Conservation (phyloP, 495 filamentous ascomycete genomes). For the Penicillium flavigenum region DNA sequence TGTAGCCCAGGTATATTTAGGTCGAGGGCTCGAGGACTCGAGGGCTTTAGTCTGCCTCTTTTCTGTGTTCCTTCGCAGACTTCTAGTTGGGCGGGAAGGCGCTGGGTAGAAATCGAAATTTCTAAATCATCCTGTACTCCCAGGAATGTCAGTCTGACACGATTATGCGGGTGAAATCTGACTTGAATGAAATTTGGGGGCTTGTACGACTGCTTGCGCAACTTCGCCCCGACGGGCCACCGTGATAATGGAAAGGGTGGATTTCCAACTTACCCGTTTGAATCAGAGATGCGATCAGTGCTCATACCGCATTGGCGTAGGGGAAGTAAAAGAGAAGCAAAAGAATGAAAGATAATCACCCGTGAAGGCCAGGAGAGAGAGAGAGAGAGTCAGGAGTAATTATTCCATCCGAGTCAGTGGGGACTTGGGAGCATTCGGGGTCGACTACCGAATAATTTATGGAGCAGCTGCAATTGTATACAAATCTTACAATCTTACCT, state of each 20-base stretch:
- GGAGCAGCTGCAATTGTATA: constrained; percentile 9
- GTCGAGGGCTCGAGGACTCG: constrained; percentile 4
- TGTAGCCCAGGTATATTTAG: constrained; percentile 14
- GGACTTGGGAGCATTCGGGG: constrained; percentile 20
- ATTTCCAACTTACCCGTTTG: constrained; percentile 24
- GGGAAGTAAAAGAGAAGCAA: constrained; percentile 1
- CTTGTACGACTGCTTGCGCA: constrained; percentile 15
- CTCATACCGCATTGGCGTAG: constrained; percentile 8
- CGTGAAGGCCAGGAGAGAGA: constrained; percentile 7
- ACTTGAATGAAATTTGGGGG: constrained; percentile 18
- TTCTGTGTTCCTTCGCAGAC: constrained; percentile 10
- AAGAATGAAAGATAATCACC: constrained; percentile 8
- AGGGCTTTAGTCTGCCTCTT: constrained; percentile 6
- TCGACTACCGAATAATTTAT: constrained; percentile 25
- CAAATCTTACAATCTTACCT: constrained; percentile 5
- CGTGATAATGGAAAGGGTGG: constrained; percentile 10
- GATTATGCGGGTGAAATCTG: constrained; percentile 17
- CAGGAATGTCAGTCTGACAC: constrained; percentile 21
- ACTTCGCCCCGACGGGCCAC: constrained; percentile 13
- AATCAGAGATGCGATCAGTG: constrained; percentile 11
- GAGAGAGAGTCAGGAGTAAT: constrained; percentile 18
- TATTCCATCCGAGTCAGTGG: constrained; percentile 9
- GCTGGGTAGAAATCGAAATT: constrained; percentile 29
- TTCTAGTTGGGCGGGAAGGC: constrained; percentile 21
- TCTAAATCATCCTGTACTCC: constrained; percentile 37